Base-by-base conservation (phyloP, 805 yeast genomes). In the Lipomyces lipofer region DNA sequence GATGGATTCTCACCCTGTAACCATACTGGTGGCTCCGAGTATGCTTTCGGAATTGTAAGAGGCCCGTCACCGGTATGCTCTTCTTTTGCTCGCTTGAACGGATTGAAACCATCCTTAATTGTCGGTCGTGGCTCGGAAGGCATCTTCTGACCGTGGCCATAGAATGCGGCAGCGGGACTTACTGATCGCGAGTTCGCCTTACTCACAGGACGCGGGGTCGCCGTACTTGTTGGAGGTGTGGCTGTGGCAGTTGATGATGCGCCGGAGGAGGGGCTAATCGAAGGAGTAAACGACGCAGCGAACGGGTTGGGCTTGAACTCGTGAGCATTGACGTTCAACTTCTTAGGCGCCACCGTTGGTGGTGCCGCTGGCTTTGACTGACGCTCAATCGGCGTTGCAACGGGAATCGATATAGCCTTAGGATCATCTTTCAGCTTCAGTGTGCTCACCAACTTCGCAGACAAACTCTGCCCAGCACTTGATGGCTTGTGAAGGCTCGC, bases 251-350 rank as follows among this genome's bases (percentile, higher is more conserved):
- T 28, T 15, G 54, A 21, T 13, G 54, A 13, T 8, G 48, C 54
- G 17, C 8, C 22, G 2, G 60, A 15, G 13, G 40, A 36, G 22
- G 40, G 61, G 38, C 42, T 52, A 46, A 43, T 52, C 10, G 54
- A 75, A 13, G 88, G 87, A 8, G 86, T 78, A 63, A 84, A 85
- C 2, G 83, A 77, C 9, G 82, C 83, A 13, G 86, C 87, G 59
- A 81, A 79, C 12, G 88, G 86, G 67, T 84, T 85, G 67, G 85
- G 80, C 70, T 82, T 85, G 71, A 84, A 84, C 19, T 82, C 80
- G 2, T 81, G 76, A n/a, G 80, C 82, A 21, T 75, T 65, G 57
- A 82, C 78, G 64, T 82, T 84, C 73, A 79, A 71, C 65, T 77
- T 81, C 67, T 77, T 79, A 67, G 78, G 75, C 21, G 66, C 19